phyloP scores from a whole-genome alignment of 345 rosid genomes.

The Arabidopsis arenosa region DNA sequence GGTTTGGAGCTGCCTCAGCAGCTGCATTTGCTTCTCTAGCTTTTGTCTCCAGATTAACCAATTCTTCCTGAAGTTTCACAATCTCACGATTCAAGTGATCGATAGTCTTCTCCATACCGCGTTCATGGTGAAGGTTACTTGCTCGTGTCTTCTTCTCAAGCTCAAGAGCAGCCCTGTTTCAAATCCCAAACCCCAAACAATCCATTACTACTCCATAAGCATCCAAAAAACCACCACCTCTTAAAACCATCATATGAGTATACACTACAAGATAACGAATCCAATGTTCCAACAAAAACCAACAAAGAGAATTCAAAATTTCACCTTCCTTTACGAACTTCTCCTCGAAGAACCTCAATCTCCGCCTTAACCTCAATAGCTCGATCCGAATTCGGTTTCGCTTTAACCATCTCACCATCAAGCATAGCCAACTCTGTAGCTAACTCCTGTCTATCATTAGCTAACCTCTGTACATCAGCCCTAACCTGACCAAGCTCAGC shows the following conservation, averaged over 20 bases:
- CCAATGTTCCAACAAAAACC: neutral
- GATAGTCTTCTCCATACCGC: conserved; percentile 67
- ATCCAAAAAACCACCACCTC: neutral
- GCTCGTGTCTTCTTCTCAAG: conserved; percentile 72
- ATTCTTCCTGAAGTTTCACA: conserved; percentile 55
- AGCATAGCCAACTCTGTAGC: conserved; percentile 50
- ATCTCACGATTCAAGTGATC: conserved; percentile 54
- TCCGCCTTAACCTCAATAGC: conserved; percentile 53
- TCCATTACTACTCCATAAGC: neutral
- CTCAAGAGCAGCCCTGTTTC: conserved; percentile 70
- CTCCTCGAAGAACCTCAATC: conserved; percentile 55
- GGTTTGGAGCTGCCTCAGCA: conserved; percentile 47
- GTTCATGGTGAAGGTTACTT: conserved; percentile 66
- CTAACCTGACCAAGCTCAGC: conserved; percentile 66
- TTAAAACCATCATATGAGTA: neutral
- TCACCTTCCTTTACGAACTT: conserved; percentile 82
- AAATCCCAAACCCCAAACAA: conserved; percentile 1
- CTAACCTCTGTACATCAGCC: conserved; percentile 55
- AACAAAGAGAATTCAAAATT: neutral
- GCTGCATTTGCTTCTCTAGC: conserved; percentile 49
- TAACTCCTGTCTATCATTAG: conserved; percentile 52
- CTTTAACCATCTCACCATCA: conserved; percentile 55
- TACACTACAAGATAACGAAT: neutral
- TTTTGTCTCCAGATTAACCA: conserved; percentile 58
- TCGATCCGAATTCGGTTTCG: conserved; percentile 53